These are phyloP conservation scores for Hypoxylon sp. DNA, from an alignment of 2,329 filamentous ascomycete genomes.

Conservation along the genomic window DNA sequence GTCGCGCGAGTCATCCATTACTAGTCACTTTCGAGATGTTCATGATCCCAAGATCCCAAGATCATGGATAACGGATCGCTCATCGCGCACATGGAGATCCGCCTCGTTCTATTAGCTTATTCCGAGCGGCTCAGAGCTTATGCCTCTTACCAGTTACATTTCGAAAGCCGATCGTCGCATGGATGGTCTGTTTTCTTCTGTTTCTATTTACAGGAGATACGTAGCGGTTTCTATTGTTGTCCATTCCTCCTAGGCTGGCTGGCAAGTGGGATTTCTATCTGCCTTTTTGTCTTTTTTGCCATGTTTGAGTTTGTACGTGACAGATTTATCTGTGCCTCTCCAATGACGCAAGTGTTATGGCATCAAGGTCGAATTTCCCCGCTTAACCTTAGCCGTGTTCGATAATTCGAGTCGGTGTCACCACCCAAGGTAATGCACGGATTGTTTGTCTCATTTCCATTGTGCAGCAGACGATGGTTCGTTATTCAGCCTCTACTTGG, in stretches of 20 bases:
- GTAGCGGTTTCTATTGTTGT: slow-evolving; percentile 11
- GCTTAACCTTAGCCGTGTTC: slow-evolving; percentile 22
- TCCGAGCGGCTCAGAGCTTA: background rate
- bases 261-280: slow-evolving; percentile 11
- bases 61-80: slow-evolving; percentile 36
- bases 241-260: slow-evolving; percentile 9
- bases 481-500: background rate
- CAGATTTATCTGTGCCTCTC: background rate
- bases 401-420: slow-evolving; percentile 20
- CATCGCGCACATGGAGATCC: slow-evolving; percentile 36
- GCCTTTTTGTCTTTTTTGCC: slow-evolving; percentile 12
- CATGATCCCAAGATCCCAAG: slow-evolving; percentile 36
- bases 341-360: slow-evolving; percentile 41
- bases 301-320: slow-evolving; percentile 6
- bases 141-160: slow-evolving; percentile 9
- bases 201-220: slow-evolving; percentile 18
- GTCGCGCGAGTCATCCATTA: background rate
- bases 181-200: slow-evolving; percentile 4
- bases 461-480: background rate
- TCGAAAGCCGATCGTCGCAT: slow-evolving; percentile 13
- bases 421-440: slow-evolving; percentile 4
- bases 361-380: slow-evolving; percentile 21
- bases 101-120: slow-evolving; percentile 10
- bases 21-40: slow-evolving; percentile 6
- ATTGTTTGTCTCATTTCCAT: background rate